phyloP scores from a whole-genome alignment of 495 filamentous ascomycete genomes.

The Stereocaulon alpinum region DNA sequence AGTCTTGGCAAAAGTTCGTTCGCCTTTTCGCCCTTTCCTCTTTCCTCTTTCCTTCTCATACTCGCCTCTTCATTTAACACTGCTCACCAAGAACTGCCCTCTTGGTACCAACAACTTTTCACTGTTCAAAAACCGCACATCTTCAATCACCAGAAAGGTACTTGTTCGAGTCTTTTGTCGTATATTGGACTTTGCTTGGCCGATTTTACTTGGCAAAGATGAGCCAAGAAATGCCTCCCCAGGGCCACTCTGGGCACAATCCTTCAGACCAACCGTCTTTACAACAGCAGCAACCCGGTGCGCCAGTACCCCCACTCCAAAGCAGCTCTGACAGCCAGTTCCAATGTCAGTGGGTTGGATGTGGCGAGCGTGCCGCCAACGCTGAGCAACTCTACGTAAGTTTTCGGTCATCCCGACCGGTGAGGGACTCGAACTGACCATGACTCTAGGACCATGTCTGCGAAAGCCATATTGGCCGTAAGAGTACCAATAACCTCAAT shows the following conservation, averaged over 20 bases:
- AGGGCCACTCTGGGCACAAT: constrained; percentile 12
- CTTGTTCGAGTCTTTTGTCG: neutral
- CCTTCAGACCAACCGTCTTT: constrained; percentile 24
- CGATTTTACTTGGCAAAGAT: neutral
- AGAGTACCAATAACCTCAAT: constrained; percentile 98
- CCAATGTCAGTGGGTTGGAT: constrained; percentile 78
- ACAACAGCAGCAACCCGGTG: constrained; percentile 24
- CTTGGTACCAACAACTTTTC: too few relatives aligned
- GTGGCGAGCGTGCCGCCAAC: constrained; percentile 66
- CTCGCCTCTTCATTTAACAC: too few relatives aligned
- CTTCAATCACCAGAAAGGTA: neutral
- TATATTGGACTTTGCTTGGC: too few relatives aligned
- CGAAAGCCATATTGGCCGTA: constrained; percentile 95
- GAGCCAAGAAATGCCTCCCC: constrained; percentile 4
- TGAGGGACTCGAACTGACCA: constrained; percentile 6
- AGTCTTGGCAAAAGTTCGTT: too few relatives aligned
- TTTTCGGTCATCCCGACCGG: constrained; percentile 20
- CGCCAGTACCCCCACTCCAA: constrained; percentile 11
- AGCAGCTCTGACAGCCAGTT: constrained; percentile 28
- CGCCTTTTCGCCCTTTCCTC: too few relatives aligned
- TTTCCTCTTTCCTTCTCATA: too few relatives aligned
- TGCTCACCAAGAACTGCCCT: too few relatives aligned
- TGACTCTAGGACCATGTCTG: constrained; percentile 82
- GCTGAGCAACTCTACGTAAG: constrained; percentile 88
- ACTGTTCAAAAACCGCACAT: too few relatives aligned